Evolutionary conservation across 148 eudicot species (phyloP), one percentile per base, ranked within the genome.

Genomic region (Euryodendron excelsum): DNA sequence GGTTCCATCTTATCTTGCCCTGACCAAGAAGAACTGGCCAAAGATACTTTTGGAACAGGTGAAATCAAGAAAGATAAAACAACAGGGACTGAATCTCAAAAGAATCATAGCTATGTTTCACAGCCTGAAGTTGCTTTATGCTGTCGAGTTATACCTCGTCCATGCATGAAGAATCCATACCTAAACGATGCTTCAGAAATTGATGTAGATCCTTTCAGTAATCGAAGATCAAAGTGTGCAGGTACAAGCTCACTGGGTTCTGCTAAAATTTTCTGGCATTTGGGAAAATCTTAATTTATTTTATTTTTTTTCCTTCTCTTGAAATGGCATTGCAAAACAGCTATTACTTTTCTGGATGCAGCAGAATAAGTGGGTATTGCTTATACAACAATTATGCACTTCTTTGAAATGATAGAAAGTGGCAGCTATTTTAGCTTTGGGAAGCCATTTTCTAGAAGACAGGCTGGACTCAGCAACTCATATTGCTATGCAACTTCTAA

Each of bases 131-230:
- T 94, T 83, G 94, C 98, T 83, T 87, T 94, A 77, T 89, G 97
- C 12, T 90, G 92, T 76, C 92, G 97, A 81, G 97, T 94, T 33
- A 94, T 92, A 93, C 93, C 98, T 69, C 94, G 94, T 63, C 98
- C 97, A 21, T 92, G 94, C 78, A 81, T 90, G 61, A 86, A 74
- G n/a, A 94, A 94, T 79, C 97, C 93, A 21, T 94, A 88, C 85
- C 68, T 85, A 39, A 87, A 78, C 82, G 88, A 79, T 74, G 77
- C 80, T 70, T 81, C 85, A 77, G 89, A 81, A 66, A 72, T 52
- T 41, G 89, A 82, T 78, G 77, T 83, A 73, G 97, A 94, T 78
- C 94, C 91, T 37, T 90, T 85, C 84, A 89, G 77, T 63, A 86
- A 84, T 75, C 86, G 86, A 84, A 88, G 98, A 85, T 84, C 90